Percentiles rank a stretch among this genome's conserved stretches.
These are phyloP conservation scores for Rutstroemia sp. DNA, from an alignment of 2,329 filamentous ascomycete genomes.

Conservation along the genomic window DNA sequence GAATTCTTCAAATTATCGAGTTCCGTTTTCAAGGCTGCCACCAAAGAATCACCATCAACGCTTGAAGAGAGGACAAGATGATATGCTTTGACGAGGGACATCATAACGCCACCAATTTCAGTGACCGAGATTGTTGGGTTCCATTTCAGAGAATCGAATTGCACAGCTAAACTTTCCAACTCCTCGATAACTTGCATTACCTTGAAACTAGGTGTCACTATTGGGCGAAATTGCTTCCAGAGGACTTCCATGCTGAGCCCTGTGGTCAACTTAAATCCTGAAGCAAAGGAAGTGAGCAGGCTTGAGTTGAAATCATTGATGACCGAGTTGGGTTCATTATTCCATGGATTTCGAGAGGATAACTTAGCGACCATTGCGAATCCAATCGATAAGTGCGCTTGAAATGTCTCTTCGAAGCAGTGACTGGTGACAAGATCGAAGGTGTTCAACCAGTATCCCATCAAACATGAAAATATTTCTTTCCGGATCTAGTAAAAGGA, in stretches of 20 bases:
- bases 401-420: conserved; percentile 55
- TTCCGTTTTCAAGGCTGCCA: conserved; percentile 43
- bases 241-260: conserved; percentile 74
- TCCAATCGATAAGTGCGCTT: conserved; percentile 48
- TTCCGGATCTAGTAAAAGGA: conserved; percentile 25
- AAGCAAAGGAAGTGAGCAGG: conserved; percentile 52
- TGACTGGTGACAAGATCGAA: conserved; percentile 37
- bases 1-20: conserved; percentile 43
- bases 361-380: conserved; percentile 14
- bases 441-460: conserved; percentile 50
- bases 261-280: conserved; percentile 64
- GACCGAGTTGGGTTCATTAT: conserved; percentile 4
- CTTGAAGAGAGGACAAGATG: conserved; percentile 41
- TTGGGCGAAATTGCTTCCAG: conserved; percentile 66
- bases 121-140: conserved; percentile 43
- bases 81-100: conserved; percentile 49
- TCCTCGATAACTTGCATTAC: conserved; percentile 41
- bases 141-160: conserved; percentile 57
- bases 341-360: not conserved
- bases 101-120: conserved; percentile 46
- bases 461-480: conserved; percentile 34
- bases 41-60: conserved; percentile 31
- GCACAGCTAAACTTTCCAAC: conserved; percentile 47
- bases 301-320: conserved; percentile 27
- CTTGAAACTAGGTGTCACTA: conserved; percentile 40